Percentiles rank a stretch among this genome's conserved stretches.
Conservation (phyloP, 2,329 filamentous ascomycete genomes). For the Neoscytalidium dimidiatum region DNA sequence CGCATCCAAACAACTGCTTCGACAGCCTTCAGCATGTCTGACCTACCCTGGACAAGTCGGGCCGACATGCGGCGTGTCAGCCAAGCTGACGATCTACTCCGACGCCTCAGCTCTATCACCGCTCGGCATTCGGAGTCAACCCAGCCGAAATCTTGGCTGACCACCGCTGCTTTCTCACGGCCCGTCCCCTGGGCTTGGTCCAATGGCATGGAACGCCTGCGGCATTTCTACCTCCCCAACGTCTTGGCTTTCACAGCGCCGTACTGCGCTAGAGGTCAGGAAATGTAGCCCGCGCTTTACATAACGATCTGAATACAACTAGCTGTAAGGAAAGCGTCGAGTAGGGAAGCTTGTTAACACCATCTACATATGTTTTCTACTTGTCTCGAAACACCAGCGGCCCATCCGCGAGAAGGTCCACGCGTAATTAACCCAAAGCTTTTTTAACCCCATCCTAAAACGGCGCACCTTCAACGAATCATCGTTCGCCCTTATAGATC, state of each 20-base stretch:
- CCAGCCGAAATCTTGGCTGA: not conserved
- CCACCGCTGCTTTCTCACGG: not conserved
- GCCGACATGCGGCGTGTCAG: not conserved
- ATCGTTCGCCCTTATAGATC: not conserved
- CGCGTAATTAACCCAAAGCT: not conserved
- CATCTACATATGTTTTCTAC: too few species aligned
- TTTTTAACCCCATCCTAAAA: not conserved
- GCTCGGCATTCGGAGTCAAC: not conserved
- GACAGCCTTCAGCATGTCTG: too few species aligned
- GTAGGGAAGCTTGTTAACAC: too few species aligned
- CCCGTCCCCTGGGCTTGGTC: not conserved
- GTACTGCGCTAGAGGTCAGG: too few species aligned
- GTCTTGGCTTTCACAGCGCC: too few species aligned
- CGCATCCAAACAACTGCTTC: too few species aligned
- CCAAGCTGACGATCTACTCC: not conserved
- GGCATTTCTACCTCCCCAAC: not conserved
- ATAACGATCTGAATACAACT: not conserved
- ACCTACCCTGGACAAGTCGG: not conserved
- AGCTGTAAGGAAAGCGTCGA: not conserved
- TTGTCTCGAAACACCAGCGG: too few species aligned
- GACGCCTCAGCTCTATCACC: not conserved
- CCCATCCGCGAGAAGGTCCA: not conserved
- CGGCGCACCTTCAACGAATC: not conserved
- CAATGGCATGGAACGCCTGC: not conserved
- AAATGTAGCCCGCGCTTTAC: too few species aligned